Evolutionary conservation across 2,329 filamentous ascomycete genomes (phyloP), one percentile per base, ranked within the genome.

Genomic region (Fusarium ramigenum): DNA sequence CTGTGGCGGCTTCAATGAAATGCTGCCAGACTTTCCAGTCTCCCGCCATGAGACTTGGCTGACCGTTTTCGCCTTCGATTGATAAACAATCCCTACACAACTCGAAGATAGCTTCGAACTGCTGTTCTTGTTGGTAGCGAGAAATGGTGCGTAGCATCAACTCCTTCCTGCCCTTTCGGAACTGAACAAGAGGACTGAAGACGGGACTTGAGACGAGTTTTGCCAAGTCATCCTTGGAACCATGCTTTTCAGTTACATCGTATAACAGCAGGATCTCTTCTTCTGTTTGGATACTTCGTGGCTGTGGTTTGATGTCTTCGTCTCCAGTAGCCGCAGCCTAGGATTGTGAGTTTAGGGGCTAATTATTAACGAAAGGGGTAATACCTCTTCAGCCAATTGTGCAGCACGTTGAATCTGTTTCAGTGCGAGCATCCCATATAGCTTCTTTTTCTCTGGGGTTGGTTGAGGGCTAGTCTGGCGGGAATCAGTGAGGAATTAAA

Each of bases 401-500:
- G 86, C 85, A 7, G 86, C 87, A 54, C 85, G 83, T 65, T 88
- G 85, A 2, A 87, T 84, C 73, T 88, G 86, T 76, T 86, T 87
- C 23, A 85, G 76, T 0, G 87, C 84, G 21, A 90, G 79, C 73
- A 84, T 85, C 18, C 84, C 82, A 61, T 89, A 90, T 0, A 90
- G 79, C 66, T 85, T 86, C 64, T 82, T 84, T 78, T 88, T 89
- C 23, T 84, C 83, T 0, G 83, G 81, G 0, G 85, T 82, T 32
- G 83, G 84, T 64, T 88, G 85, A 5, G 83, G 76, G 73, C 84
- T 87, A 46, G 79, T 83, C 86, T 88, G 32, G 9, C 18, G 4
- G 9, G 30, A 34, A 50, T 77, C n/a, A 78, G 75, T 23, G 9
- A 14, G 16, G 34, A 21, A 6, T 12, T 10, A 12, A 40, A 52